These are phyloP conservation scores for Drechslerella coelobrocha DNA, from an alignment of 2,329 filamentous ascomycete species.

Conservation along the genomic window DNA sequence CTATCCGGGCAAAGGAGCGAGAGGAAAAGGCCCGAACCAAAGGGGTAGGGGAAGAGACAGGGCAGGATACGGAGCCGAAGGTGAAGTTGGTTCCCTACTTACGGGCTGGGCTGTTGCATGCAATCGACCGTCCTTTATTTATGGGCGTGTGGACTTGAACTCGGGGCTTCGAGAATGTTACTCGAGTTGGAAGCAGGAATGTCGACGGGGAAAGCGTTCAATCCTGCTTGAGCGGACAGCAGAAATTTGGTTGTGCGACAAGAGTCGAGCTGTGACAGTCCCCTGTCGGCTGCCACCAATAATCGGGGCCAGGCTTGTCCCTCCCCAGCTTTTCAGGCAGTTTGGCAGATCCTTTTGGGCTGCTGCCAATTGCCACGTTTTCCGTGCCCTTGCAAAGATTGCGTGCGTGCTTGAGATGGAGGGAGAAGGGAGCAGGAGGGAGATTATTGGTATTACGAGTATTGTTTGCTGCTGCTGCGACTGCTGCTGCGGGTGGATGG, in stretches of 20 bases:
- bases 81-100: conserved; percentile 26
- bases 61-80: conserved; percentile 42
- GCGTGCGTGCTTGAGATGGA: conserved; percentile 18
- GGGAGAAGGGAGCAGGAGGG: conserved; percentile 14
- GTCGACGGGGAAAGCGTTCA: conserved; percentile 35
- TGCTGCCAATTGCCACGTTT: conserved; percentile 49
- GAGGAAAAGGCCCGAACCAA: conserved; percentile 30
- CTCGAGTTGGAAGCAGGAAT: conserved; percentile 44
- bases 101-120: conserved; percentile 12
- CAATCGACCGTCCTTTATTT: conserved; percentile 24
- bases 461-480: conserved; percentile 29
- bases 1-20: conserved; percentile 39
- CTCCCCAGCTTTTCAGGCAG: conserved; percentile 34
- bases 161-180: conserved; percentile 44
- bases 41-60: conserved; percentile 29
- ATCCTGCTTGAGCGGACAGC: conserved; percentile 8
- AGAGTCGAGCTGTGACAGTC: conserved; percentile 34
- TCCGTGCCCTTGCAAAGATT: conserved; percentile 47
- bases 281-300: conserved; percentile 47
- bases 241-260: conserved; percentile 16
- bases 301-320: conserved; percentile 24
- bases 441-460: too few species aligned
- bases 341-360: conserved; percentile 33
- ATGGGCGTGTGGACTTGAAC: conserved; percentile 13
- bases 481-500: conserved; percentile 5